These are phyloP conservation scores for Hericium coralloides DNA, from an alignment of 768 basidiomycete species.

Conservation along the genomic window DNA sequence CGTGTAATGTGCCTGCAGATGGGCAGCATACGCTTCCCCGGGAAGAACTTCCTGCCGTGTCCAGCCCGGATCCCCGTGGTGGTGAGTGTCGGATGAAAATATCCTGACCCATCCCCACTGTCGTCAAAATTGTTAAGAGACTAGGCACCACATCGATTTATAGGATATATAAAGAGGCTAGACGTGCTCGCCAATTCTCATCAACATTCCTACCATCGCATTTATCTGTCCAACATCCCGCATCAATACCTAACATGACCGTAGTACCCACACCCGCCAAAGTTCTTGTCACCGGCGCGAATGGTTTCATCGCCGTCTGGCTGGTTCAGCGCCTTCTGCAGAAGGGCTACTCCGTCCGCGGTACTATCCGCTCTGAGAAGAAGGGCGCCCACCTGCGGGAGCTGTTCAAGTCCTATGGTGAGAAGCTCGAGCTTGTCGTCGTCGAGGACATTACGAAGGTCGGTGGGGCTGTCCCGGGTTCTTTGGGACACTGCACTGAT, in stretches of 20 bases:
- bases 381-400: slow-evolving; percentile 35
- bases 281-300: slow-evolving; percentile 7
- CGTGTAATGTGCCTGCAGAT: too few species aligned
- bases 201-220: background rate
- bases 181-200: too few species aligned
- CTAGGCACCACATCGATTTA: too few species aligned
- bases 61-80: too few species aligned
- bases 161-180: too few species aligned
- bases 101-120: too few species aligned
- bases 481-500: background rate
- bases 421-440: slow-evolving; percentile 32
- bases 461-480: background rate
- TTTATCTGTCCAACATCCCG: background rate
- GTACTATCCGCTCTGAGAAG: slow-evolving; percentile 33
- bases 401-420: slow-evolving; percentile 26
- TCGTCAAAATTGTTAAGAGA: too few species aligned
- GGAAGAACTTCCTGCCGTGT: too few species aligned
- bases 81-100: too few species aligned
- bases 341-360: slow-evolving; percentile 30
- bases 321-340: slow-evolving; percentile 26
- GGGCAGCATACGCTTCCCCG: too few species aligned
- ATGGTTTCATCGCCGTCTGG: slow-evolving; percentile 18
- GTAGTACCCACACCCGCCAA: background rate
- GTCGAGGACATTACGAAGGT: slow-evolving; percentile 39
- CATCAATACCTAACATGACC: background rate